Percentiles rank a stretch among this genome's conserved stretches.
Conservation (phyloP, 371 early-diverging fungal species). For the Capillidium heterosporum region DNA sequence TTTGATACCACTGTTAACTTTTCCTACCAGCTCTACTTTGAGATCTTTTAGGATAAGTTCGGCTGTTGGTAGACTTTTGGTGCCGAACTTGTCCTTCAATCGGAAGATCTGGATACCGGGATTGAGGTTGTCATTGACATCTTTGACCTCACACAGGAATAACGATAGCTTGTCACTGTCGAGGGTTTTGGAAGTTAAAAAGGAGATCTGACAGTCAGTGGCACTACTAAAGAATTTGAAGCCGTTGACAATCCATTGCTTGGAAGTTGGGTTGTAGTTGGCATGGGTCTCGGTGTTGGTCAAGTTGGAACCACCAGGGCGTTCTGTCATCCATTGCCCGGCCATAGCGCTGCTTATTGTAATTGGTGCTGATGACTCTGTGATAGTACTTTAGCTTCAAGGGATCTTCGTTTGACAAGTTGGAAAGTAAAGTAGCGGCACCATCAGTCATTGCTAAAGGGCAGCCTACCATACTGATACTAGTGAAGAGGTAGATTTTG, state of each 20-base stretch:
- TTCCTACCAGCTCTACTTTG: conserved; percentile 34
- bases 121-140: conserved; percentile 28
- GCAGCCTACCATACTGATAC: conserved; percentile 34
- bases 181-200: conserved; percentile 35
- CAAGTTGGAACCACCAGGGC: conserved; percentile 45
- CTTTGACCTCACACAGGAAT: conserved; percentile 32
- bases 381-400: conserved; percentile 22
- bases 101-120: conserved; percentile 33
- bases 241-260: conserved; percentile 29
- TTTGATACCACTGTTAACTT: conserved; percentile 30
- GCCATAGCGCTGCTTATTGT: conserved; percentile 33
- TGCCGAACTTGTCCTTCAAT: conserved; percentile 44
- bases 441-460: conserved; percentile 61
- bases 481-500: conserved; percentile 35
- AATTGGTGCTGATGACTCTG: conserved; percentile 27
- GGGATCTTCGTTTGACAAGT: conserved; percentile 22
- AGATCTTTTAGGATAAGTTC: conserved; percentile 36
- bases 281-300: conserved; percentile 33
- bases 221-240: conserved; percentile 60
- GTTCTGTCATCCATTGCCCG: conserved; percentile 64
- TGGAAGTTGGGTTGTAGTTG: conserved; percentile 8
- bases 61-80: conserved; percentile 50
- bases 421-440: conserved; percentile 34
- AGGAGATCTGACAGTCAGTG: conserved; percentile 43
- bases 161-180: conserved; percentile 33